Evolutionary conservation across 2,329 filamentous ascomycete genomes (phyloP).

Genomic region (Fusarium annulatum): DNA sequence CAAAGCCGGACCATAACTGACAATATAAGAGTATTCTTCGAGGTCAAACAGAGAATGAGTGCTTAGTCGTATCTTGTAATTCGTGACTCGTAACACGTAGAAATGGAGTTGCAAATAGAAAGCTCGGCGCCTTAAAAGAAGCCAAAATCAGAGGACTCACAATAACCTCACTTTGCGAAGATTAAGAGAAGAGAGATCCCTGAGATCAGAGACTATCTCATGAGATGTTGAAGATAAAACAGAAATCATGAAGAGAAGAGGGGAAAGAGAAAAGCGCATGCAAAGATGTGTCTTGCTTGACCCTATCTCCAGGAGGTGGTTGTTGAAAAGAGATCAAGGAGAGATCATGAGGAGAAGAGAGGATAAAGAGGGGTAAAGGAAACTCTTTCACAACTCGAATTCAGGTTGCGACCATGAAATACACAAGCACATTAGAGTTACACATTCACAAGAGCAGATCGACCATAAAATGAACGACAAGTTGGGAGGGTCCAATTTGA

Average conservation of each 20-base stretch:
- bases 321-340: neutral
- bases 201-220: neutral
- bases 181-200: neutral
- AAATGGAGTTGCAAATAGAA: neutral
- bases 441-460: constrained; percentile 26
- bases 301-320: neutral
- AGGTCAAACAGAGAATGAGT: neutral
- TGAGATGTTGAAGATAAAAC: too few species aligned
- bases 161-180: neutral
- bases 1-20: neutral
- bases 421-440: neutral
- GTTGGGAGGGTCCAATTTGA: constrained; percentile 49
- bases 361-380: neutral
- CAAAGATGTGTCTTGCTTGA: too few species aligned
- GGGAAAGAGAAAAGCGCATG: too few species aligned
- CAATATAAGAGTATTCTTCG: neutral
- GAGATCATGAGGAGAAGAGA: neutral
- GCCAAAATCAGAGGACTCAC: neutral
- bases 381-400: neutral
- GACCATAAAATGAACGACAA: constrained; percentile 33
- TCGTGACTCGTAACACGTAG: neutral
- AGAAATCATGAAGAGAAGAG: neutral
- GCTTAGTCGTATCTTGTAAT: neutral
- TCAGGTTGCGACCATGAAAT: neutral
- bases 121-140: neutral